phyloP scores from a whole-genome alignment of 805 yeast species.

The Yamadazyma ubonensis region DNA sequence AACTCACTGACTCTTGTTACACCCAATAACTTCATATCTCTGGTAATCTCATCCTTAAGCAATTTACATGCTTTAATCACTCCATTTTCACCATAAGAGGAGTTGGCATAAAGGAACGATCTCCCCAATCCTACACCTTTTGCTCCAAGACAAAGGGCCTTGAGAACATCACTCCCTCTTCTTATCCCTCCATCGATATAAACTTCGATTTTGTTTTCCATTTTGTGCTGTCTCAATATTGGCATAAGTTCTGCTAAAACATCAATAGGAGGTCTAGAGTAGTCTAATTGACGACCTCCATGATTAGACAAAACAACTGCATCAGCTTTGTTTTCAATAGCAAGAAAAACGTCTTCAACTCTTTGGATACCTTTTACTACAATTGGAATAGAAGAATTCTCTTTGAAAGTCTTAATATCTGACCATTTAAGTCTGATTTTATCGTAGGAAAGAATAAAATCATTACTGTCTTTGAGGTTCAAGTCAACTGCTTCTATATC shows the following conservation, averaged over 20 bases:
- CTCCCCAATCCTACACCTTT: constrained; percentile 70
- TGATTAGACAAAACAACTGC: constrained; percentile 84
- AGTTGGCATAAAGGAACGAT: constrained; percentile 62
- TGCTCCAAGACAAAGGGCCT: constrained; percentile 69
- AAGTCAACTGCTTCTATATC: constrained; percentile 25
- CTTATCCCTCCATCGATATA: constrained; percentile 70
- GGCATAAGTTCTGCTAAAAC: constrained; percentile 71
- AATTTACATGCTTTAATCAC: constrained; percentile 59
- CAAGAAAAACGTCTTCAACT: constrained; percentile 71
- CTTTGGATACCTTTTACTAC: constrained; percentile 76
- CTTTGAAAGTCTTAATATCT: constrained; percentile 24
- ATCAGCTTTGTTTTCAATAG: constrained; percentile 66
- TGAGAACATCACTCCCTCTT: constrained; percentile 64
- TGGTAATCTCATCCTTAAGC: constrained; percentile 66
- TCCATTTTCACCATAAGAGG: constrained; percentile 63
- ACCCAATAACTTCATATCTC: constrained; percentile 82
- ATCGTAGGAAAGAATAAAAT: constrained; percentile 14
- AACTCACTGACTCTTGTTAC: constrained; percentile 57
- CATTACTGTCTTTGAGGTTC: constrained; percentile 15
- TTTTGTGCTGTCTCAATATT: constrained; percentile 42
- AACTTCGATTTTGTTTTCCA: constrained; percentile 50
- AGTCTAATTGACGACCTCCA: constrained; percentile 88
- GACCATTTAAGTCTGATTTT: constrained; percentile 30
- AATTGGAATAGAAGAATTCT: constrained; percentile 43
- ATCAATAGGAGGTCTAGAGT: constrained; percentile 73